These are phyloP conservation scores for Viola odorata DNA, from an alignment of 345 rosid species.

Conservation along the genomic window DNA sequence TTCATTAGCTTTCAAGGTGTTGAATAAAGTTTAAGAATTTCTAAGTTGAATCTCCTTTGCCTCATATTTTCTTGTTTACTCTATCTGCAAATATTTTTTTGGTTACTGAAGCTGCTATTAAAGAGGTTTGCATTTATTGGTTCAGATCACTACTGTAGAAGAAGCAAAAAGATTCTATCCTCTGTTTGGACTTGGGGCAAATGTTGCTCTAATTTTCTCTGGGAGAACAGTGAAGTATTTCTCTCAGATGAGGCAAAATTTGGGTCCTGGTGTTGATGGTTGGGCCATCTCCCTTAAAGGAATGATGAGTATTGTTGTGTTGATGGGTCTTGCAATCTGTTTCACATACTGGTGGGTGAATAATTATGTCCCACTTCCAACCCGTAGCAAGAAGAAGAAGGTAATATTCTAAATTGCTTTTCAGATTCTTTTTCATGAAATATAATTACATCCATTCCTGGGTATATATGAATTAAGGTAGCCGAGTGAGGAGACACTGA, in stretches of 20 bases:
- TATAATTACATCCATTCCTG: too few relatives aligned
- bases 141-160: constrained; percentile 89
- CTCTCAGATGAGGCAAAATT: constrained; percentile 70
- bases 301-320: constrained; percentile 94
- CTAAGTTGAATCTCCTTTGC: not conserved
- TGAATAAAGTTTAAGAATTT: not conserved
- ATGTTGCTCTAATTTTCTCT: constrained; percentile 84
- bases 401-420: constrained; percentile 26
- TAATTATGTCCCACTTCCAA: constrained; percentile 63
- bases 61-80: not conserved
- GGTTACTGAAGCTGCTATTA: constrained; percentile 5
- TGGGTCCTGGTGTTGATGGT: constrained; percentile 99
- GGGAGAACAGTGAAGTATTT: constrained; percentile 95
- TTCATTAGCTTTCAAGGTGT: not conserved
- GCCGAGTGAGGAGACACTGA: too few relatives aligned
- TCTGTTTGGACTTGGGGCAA: constrained; percentile 92
- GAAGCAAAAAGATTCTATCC: constrained; percentile 98
- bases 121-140: constrained; percentile 11
- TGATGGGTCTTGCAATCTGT: constrained; percentile 81
- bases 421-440: not conserved
- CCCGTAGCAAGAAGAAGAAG: constrained; percentile 97
- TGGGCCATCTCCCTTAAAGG: constrained; percentile 94
- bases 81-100: not conserved
- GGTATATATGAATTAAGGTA: too few relatives aligned
- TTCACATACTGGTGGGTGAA: constrained; percentile 96